Conservation (phyloP, 106 monocot genomes). For the Dioscorea dumetorum region DNA sequence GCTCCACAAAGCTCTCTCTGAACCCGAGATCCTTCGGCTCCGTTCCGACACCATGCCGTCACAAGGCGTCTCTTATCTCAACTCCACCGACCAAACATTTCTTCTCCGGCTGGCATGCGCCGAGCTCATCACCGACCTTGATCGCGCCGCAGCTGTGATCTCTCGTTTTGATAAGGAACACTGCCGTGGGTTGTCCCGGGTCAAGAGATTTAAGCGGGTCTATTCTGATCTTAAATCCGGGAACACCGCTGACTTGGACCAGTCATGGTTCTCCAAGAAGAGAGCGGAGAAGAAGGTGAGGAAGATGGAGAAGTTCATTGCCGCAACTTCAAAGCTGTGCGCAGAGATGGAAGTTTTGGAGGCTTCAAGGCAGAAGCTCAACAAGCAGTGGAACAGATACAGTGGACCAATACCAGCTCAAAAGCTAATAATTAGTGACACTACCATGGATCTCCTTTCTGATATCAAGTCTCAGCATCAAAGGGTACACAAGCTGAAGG, state of each 20-base stretch:
- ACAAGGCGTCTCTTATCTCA: slow-evolving; percentile 60
- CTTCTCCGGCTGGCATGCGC: slow-evolving; percentile 63
- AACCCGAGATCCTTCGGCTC: slow-evolving; percentile 32
- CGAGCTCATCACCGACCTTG: slow-evolving; percentile 57
- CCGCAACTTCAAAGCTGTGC: slow-evolving; percentile 21
- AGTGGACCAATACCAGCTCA: slow-evolving; percentile 34
- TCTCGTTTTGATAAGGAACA: slow-evolving; percentile 31
- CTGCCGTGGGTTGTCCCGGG: slow-evolving; percentile 4
- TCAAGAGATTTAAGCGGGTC: slow-evolving; percentile 26
- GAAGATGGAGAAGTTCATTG: slow-evolving; percentile 51
- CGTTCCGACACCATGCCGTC: slow-evolving; percentile 53
- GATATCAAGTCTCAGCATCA: slow-evolving; percentile 38
- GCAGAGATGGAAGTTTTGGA: slow-evolving; percentile 68
- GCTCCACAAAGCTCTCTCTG: slow-evolving; percentile 56
- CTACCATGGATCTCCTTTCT: background rate
- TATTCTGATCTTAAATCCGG: slow-evolving; percentile 59
- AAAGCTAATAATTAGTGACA: background rate
- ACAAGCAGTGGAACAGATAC: slow-evolving; percentile 13
- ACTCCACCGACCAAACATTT: slow-evolving; percentile 56
- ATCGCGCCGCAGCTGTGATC: slow-evolving; percentile 41
- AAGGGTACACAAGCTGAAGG: slow-evolving; percentile 38
- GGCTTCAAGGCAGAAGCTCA: slow-evolving; percentile 29
- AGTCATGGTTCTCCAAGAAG: slow-evolving; percentile 8
- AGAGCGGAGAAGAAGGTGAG: slow-evolving; percentile 34
- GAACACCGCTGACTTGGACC: slow-evolving; percentile 3